Conservation (phyloP, 2,329 filamentous ascomycete genomes). For the Elsinoe australis region DNA sequence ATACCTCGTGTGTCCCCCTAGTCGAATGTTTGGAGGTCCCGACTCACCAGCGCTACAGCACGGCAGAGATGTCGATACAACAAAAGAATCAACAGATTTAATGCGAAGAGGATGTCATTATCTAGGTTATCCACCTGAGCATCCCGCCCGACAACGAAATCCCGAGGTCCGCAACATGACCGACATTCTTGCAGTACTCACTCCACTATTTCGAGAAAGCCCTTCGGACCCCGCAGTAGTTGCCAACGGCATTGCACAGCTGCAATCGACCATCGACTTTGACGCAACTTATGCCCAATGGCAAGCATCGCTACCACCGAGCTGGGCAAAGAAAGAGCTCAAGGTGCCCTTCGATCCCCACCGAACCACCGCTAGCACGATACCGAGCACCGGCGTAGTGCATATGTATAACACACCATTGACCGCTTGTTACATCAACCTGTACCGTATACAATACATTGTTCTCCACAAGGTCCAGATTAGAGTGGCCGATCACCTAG, state of each 20-base stretch:
- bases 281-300: constrained; percentile 12
- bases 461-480: constrained; percentile 11
- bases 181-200: constrained; percentile 12
- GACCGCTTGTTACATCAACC: constrained; percentile 13
- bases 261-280: constrained; percentile 6
- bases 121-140: constrained; percentile 15
- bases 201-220: constrained; percentile 1
- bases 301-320: neutral
- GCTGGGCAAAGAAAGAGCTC: constrained; percentile 7
- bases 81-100: constrained; percentile 9
- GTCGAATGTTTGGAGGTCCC: constrained; percentile 6
- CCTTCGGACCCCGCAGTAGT: constrained; percentile 3
- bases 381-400: constrained; percentile 10
- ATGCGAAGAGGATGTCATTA: constrained; percentile 14
- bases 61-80: constrained; percentile 15
- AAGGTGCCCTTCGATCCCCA: neutral
- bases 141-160: constrained; percentile 13
- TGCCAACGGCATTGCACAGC: neutral
- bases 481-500: constrained; percentile 5
- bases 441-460: constrained; percentile 15
- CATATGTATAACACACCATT: constrained; percentile 12
- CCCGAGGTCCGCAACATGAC: constrained; percentile 9
- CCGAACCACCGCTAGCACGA: neutral
- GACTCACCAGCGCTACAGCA: constrained; percentile 13
- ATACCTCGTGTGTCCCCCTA: constrained; percentile 12